Evolutionary conservation across 768 basidiomycete genomes (phyloP).

Genomic region (Austroboletus eburneus): DNA sequence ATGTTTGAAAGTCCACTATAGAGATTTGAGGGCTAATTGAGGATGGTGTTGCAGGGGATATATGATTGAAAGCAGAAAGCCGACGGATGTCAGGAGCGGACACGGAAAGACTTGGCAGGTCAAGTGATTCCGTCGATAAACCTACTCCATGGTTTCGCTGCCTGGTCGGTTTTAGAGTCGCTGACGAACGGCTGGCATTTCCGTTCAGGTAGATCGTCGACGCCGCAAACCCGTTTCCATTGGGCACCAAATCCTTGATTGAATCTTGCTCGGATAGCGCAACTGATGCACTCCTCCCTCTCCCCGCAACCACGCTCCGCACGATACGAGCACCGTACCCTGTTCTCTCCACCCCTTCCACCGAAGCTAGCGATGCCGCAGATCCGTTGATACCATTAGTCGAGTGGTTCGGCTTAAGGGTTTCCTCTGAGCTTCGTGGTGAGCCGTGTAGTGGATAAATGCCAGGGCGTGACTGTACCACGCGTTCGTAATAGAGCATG

Average conservation of each 20-base stretch:
- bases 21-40: constrained; percentile 11
- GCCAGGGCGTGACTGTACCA: constrained; percentile 37
- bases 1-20: constrained; percentile 26
- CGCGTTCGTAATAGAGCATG: constrained; percentile 92
- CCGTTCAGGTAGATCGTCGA: constrained; percentile 23
- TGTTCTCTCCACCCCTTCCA: constrained; percentile 15
- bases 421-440: constrained; percentile 59
- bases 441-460: constrained; percentile 32
- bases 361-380: constrained; percentile 39
- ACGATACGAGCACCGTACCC: constrained; percentile 48
- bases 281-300: constrained; percentile 39
- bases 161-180: constrained; percentile 18
- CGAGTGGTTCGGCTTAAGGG: constrained; percentile 48
- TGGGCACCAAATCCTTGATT: constrained; percentile 9
- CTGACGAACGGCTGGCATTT: constrained; percentile 16
- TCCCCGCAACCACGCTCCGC: constrained; percentile 49
- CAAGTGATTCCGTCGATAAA: constrained; percentile 5
- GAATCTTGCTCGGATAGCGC: constrained; percentile 29
- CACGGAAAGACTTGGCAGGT: constrained; percentile 16
- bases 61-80: constrained; percentile 8
- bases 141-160: constrained; percentile 10
- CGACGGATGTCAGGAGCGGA: constrained; percentile 26
- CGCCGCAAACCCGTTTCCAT: constrained; percentile 7
- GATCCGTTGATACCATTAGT: constrained; percentile 41
- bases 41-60: constrained; percentile 11